Percentiles rank a stretch among this genome's conserved stretches.
Conservation (phyloP, 768 basidiomycete genomes). For the Suillus placidus region DNA sequence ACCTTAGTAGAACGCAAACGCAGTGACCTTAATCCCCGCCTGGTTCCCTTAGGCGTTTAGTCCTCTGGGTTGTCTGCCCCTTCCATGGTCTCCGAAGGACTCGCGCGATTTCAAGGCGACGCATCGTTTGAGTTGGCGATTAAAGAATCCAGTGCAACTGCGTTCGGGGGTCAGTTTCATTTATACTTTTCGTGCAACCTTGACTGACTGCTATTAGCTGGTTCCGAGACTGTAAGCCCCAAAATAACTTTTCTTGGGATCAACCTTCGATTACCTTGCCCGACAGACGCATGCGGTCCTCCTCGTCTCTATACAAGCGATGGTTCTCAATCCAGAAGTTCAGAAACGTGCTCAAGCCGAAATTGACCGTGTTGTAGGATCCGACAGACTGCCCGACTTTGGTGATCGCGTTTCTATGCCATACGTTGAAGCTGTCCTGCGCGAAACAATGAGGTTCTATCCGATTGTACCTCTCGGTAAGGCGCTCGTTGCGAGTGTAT, state of each 20-base stretch:
- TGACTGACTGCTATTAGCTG: conserved; percentile 1
- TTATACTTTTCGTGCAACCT: not conserved
- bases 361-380: conserved; percentile 15
- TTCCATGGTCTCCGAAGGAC: conserved; percentile 38
- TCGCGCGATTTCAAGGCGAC: conserved; percentile 5
- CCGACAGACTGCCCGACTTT: conserved; percentile 15
- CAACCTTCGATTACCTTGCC: not conserved
- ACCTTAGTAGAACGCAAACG: not conserved
- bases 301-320: conserved; percentile 17
- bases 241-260: not conserved
- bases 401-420: conserved; percentile 16
- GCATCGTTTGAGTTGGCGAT: conserved; percentile 6
- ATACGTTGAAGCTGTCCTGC: conserved; percentile 19
- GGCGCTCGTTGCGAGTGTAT: not conserved
- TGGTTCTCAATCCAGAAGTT: conserved; percentile 19
- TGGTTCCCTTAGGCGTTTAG: conserved; percentile 43
- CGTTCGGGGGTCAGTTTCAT: conserved; percentile 12
- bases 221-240: conserved; percentile 11
- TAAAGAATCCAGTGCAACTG: conserved; percentile 15
- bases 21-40: conserved; percentile 48
- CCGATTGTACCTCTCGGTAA: conserved; percentile 29
- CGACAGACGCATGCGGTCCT: conserved; percentile 15
- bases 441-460: conserved; percentile 33
- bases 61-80: conserved; percentile 32
- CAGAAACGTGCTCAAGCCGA: conserved; percentile 19